Conservation (phyloP, 2,329 filamentous ascomycete species). For the Scopulariopsis brevicaulis region DNA sequence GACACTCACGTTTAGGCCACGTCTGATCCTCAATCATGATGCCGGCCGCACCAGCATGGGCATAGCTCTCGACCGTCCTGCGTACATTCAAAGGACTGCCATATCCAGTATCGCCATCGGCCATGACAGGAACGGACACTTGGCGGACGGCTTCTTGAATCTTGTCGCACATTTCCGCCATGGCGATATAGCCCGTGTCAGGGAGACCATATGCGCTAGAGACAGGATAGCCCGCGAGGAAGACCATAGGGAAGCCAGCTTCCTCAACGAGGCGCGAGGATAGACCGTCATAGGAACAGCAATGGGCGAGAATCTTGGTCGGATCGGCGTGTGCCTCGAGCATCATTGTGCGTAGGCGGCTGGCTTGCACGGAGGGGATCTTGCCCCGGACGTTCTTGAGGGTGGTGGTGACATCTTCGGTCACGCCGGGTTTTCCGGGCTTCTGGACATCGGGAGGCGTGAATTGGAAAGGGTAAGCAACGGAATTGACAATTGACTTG, state of each 20-base stretch:
- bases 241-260: constrained; percentile 31
- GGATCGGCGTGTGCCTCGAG: constrained; percentile 25
- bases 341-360: constrained; percentile 23
- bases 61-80: constrained; percentile 29
- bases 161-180: constrained; percentile 31
- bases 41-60: constrained; percentile 24
- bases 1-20: constrained; percentile 30
- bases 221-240: constrained; percentile 29
- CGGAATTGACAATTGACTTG: constrained; percentile 16
- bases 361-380: constrained; percentile 24
- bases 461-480: constrained; percentile 20
- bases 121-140: constrained; percentile 27
- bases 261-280: constrained; percentile 30
- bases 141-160: constrained; percentile 27
- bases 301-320: constrained; percentile 28
- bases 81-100: constrained; percentile 34
- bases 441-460: constrained; percentile 3
- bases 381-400: constrained; percentile 20
- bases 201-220: constrained; percentile 27
- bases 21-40: constrained; percentile 34
- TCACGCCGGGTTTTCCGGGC: neutral
- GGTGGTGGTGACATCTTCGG: constrained; percentile 5
- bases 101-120: constrained; percentile 35
- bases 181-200: constrained; percentile 36
- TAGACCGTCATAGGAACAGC: constrained; percentile 29